Conservation (phyloP, 176 grass and related monocot species). For the Juncus inflexus region DNA sequence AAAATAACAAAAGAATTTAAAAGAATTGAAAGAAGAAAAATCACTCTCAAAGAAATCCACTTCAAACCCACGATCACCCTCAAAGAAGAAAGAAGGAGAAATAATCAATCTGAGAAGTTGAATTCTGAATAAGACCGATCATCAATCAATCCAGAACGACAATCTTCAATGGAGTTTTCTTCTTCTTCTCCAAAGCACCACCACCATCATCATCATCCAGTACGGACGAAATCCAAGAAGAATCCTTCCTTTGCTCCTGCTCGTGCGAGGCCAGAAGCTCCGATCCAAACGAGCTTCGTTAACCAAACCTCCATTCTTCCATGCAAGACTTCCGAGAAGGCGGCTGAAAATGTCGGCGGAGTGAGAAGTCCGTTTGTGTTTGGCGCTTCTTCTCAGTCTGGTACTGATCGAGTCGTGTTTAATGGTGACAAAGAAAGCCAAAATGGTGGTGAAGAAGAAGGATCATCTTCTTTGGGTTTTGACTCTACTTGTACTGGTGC, state of each 20-base stretch:
- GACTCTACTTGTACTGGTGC: not conserved
- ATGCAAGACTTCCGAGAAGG: not conserved
- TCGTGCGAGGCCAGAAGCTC: constrained; percentile 4
- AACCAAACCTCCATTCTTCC: not conserved
- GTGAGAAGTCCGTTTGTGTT: not conserved
- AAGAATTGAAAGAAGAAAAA: not conserved
- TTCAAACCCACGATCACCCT: constrained; percentile 5
- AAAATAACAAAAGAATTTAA: too few species aligned
- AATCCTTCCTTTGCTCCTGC: not conserved
- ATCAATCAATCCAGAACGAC: too few species aligned
- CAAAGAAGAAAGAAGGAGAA: too few species aligned
- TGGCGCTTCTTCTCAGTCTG: too few species aligned
- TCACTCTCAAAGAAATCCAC: constrained; percentile 3
- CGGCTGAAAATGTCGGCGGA: not conserved
- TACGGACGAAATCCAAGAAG: not conserved
- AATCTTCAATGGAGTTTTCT: not conserved
- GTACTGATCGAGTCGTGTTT: not conserved
- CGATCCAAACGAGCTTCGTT: constrained; percentile 1
- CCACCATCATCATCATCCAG: not conserved
- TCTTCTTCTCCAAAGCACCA: constrained; percentile 15
- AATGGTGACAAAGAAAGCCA: not conserved
- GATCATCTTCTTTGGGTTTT: not conserved
- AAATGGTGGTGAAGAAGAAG: not conserved
- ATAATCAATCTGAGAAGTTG: too few species aligned
- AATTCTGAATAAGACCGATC: too few species aligned